Percentiles rank a stretch among this genome's conserved stretches.
Conservation (phyloP, 192 early-diverging fungal species). For the Coemansia sp. region DNA sequence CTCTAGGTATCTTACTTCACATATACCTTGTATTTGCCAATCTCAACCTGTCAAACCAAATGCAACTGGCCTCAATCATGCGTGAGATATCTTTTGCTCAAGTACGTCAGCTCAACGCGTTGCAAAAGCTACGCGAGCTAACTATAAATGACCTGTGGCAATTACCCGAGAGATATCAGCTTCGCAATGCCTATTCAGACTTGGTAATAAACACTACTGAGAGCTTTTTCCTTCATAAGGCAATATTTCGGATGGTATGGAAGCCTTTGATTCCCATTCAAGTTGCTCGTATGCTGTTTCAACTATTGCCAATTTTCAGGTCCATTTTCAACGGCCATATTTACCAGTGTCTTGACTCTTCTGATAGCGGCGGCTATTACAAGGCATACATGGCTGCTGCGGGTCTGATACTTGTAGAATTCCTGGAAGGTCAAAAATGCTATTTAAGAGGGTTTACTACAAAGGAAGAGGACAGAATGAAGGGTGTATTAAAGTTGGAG, state of each 20-base stretch:
- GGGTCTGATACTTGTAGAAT: neutral
- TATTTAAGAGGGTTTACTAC: neutral
- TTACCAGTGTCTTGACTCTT: conserved; percentile 27
- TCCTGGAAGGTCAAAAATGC: neutral
- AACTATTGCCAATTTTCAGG: neutral
- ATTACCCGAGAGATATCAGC: conserved; percentile 25
- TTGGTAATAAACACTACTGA: conserved; percentile 27
- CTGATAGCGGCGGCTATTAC: conserved; percentile 14
- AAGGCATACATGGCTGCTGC: neutral
- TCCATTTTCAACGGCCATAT: conserved; percentile 10
- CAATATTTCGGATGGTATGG: conserved; percentile 38
- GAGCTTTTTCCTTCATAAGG: conserved; percentile 33
- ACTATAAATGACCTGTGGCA: conserved; percentile 21
- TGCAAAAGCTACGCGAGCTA: conserved; percentile 21
- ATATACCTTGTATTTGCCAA: conserved; percentile 9
- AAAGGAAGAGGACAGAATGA: neutral
- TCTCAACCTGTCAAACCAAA: conserved; percentile 14
- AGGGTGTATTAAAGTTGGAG: neutral
- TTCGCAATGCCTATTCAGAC: conserved; percentile 16
- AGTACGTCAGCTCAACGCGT: conserved; percentile 17
- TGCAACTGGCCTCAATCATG: neutral
- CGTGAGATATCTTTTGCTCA: conserved; percentile 8
- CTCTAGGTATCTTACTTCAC: neutral
- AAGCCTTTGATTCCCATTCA: conserved; percentile 33
- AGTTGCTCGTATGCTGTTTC: conserved; percentile 1